These are phyloP conservation scores for Chenopodium berlandieri DNA, from an alignment of 148 eudicot species.

Conservation along the genomic window DNA sequence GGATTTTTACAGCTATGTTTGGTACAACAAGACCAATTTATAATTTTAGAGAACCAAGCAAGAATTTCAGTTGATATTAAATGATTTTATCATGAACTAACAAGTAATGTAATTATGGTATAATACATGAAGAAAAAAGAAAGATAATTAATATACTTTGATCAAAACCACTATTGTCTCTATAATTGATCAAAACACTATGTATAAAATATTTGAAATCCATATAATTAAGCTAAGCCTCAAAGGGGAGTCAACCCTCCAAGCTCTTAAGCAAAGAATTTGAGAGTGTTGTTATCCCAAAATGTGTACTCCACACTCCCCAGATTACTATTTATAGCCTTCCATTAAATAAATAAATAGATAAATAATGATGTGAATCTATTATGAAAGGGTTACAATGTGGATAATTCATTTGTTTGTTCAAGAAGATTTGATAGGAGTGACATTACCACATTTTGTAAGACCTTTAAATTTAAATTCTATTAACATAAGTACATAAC, in stretches of 20 bases:
- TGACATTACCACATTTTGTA: too few relatives aligned
- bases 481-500: too few relatives aligned
- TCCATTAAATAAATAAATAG: too few relatives aligned
- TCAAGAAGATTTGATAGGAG: too few relatives aligned
- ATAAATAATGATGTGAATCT: too few relatives aligned
- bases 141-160: too few relatives aligned
- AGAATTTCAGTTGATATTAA: background rate
- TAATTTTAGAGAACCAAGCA: constrained; percentile 1
- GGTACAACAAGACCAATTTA: constrained; percentile 12
- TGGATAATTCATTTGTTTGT: too few relatives aligned
- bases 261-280: background rate
- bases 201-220: too few relatives aligned
- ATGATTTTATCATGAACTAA: background rate
- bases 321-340: too few relatives aligned
- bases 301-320: too few relatives aligned
- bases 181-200: background rate
- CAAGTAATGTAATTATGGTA: background rate
- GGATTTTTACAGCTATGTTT: constrained; percentile 19
- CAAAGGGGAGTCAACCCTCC: background rate
- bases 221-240: background rate
- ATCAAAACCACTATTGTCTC: background rate
- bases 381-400: too few relatives aligned
- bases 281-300: background rate
- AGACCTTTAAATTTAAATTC: too few relatives aligned
- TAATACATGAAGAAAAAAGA: background rate